Conservation (phyloP, 331 rosid species). For the Pyrus hybrid region DNA sequence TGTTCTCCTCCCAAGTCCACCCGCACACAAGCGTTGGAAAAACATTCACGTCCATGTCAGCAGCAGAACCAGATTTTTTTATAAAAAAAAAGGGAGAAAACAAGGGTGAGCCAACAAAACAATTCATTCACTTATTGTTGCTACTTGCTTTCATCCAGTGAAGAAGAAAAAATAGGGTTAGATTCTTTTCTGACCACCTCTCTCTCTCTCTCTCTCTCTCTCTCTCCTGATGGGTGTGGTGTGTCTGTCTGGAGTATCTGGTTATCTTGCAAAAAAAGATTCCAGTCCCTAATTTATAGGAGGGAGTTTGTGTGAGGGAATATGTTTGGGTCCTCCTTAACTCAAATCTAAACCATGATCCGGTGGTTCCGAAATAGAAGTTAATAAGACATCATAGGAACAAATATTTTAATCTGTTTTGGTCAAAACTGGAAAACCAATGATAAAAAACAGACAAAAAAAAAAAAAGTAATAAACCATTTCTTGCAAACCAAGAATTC, state of each 20-base stretch:
- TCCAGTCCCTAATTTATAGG: no score
- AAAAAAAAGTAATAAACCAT: no score
- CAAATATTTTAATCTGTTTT: no score
- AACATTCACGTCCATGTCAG: constrained; percentile 31
- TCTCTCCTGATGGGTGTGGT: neutral
- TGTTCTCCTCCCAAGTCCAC: constrained; percentile 92
- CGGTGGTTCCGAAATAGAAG: neutral
- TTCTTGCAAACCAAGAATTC: no score
- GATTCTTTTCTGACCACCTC: constrained; percentile 3
- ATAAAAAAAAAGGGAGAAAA: neutral
- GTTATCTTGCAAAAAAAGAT: no score
- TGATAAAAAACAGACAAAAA: no score
- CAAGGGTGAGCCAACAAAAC: neutral
- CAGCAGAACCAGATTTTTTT: neutral
- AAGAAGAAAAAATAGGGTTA: neutral
- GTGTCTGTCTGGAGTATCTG: neutral
- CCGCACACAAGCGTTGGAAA: constrained; percentile 29
- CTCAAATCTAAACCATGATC: constrained; percentile 3
- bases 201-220: neutral
- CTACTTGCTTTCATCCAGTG: neutral
- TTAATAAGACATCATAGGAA: no score
- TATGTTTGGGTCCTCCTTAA: neutral
- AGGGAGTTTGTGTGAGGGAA: neutral
- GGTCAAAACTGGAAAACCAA: no score
- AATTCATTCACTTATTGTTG: neutral